These are phyloP conservation scores for Ceratobasidium sp. DNA, from an alignment of 1,284 basidiomycete species.

Conservation along the genomic window DNA sequence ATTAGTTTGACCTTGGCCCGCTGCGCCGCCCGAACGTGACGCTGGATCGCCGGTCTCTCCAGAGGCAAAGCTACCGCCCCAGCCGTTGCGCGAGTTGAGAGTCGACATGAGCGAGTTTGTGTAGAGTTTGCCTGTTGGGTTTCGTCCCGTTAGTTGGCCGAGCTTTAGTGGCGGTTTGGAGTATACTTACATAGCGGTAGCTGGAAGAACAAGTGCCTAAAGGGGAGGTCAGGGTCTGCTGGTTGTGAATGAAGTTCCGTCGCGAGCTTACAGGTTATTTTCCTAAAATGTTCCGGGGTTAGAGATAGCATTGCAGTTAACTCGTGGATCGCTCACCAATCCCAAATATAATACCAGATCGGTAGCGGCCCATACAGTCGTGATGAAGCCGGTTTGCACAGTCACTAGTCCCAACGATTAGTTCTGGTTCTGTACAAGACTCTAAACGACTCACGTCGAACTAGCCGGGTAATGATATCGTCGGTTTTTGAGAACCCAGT, in stretches of 20 bases:
- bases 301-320: background rate
- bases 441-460: constrained; percentile 56
- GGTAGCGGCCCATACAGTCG: constrained; percentile 54
- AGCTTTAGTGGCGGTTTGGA: background rate
- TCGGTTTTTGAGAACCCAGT: constrained; percentile 56
- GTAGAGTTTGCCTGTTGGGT: constrained; percentile 33
- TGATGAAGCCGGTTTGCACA: constrained; percentile 57
- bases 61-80: constrained; percentile 40
- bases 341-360: constrained; percentile 57
- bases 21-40: constrained; percentile 23
- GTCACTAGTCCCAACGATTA: constrained; percentile 52
- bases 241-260: background rate
- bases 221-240: background rate
- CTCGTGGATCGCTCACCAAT: constrained; percentile 51
- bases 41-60: background rate
- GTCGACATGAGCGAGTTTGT: constrained; percentile 43
- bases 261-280: constrained; percentile 33
- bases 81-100: constrained; percentile 38
- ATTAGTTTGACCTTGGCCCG: constrained; percentile 6
- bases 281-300: background rate
- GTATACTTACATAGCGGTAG: constrained; percentile 31
- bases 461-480: constrained; percentile 58
- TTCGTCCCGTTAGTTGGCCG: background rate
- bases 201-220: constrained; percentile 38
- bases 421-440: background rate